Conservation (phyloP, 1,284 basidiomycete species). For the Fomes fomentarius region DNA sequence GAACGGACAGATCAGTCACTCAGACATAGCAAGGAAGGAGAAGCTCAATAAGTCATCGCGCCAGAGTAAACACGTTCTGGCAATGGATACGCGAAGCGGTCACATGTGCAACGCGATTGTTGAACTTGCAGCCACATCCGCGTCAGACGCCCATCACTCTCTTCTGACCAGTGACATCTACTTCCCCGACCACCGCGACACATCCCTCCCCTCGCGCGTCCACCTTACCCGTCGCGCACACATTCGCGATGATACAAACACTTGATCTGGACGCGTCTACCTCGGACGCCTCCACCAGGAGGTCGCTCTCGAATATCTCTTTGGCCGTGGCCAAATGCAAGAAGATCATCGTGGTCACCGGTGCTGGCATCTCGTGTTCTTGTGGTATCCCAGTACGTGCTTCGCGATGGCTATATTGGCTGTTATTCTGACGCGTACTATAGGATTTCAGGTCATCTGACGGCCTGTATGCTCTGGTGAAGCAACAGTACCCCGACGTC, state of each 20-base stretch:
- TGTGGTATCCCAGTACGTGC: slow-evolving; percentile 85
- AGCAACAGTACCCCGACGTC: slow-evolving; percentile 80
- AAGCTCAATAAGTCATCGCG: too few species aligned
- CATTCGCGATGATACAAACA: slow-evolving; percentile 55
- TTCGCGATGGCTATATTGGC: slow-evolving; percentile 20
- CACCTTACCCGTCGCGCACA: background rate
- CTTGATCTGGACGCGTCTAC: slow-evolving; percentile 52
- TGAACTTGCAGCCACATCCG: slow-evolving; percentile 16
- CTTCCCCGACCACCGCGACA: background rate
- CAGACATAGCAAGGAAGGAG: too few species aligned
- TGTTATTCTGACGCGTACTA: slow-evolving; percentile 1
- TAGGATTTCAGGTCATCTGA: slow-evolving; percentile 91
- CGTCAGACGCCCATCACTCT: slow-evolving; percentile 7
- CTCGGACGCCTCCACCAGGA: slow-evolving; percentile 54
- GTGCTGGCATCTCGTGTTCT: slow-evolving; percentile 92
- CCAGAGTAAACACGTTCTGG: background rate
- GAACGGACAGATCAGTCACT: too few species aligned
- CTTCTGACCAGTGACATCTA: background rate
- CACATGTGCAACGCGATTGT: slow-evolving; percentile 40
- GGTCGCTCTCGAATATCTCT: slow-evolving; percentile 69
- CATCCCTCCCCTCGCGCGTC: slow-evolving; percentile 4
- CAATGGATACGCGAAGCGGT: slow-evolving; percentile 9
- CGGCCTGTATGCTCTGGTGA: slow-evolving; percentile 88
- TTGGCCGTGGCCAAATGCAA: slow-evolving; percentile 80
- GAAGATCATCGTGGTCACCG: slow-evolving; percentile 85